Evolutionary conservation across 352 stramenopile genomes (phyloP), one percentile per base, ranked within the genome.

Genomic region (Pythium dissimile): DNA sequence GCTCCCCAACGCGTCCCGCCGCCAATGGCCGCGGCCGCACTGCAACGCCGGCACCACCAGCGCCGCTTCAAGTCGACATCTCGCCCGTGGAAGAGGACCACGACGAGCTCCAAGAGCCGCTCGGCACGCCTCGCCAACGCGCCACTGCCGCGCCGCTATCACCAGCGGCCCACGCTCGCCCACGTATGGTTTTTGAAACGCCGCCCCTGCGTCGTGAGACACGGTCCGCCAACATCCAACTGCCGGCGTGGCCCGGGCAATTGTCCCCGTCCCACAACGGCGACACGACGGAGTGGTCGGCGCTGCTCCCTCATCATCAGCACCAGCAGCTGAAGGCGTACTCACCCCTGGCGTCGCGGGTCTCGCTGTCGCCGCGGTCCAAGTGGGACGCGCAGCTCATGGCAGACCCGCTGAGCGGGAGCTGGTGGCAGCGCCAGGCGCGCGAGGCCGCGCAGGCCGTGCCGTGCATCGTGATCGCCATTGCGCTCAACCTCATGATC

Each of bases 401-500:
- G 15, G n/a, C 43, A 24, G 30, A 52, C 34, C n/a, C 35, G 26
- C 28, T 53, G n/a, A n/a, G n/a, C 8, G 35, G 46, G 21, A 38
- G 46, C 23, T 55, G 38, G 52, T 70, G 28, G 59, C 58, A 46
- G 48, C 54, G 58, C 44, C 44, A 64, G 10, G 48, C 69, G 3
- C 70, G 61, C 8, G 69, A 82, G 11, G 66, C 64, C 6, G 43
- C 67, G 23, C 74, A 85, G 24, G 74, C 76, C 9, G 49, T 63
- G 23, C 80, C 82, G 0, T 84, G 71, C 41, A 70, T 94, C 9
- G 35, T 75, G 27, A 92, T 94, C 50, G 84, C 80, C 26, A 79
- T 87, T 42, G 57, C 88, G 24, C 70, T 94, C 30, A 90, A 94
- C 64, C 72, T 94, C 35, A 94, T 94, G 84, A 89, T 94, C 54